A percentile compares a stretch with the other conserved stretches of the same genome.
Conservation (phyloP, 2,329 filamentous ascomycete genomes). For the Fusarium hainanense region DNA sequence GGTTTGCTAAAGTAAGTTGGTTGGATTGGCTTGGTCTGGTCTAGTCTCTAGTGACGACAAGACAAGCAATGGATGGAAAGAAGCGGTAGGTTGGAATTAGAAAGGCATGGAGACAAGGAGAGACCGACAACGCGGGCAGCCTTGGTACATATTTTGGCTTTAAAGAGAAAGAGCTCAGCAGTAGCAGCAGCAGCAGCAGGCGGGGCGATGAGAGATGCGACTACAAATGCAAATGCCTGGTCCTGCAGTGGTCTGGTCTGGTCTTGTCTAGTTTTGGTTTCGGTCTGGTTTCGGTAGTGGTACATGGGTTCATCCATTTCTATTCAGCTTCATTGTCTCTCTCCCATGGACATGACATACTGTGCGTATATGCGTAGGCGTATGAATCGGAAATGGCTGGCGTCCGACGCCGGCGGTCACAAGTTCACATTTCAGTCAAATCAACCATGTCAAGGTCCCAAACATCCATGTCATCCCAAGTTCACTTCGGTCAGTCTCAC, state of each 20-base stretch:
- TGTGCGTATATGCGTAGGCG: not conserved
- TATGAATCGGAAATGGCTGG: slow-evolving; percentile 31
- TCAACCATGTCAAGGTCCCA: slow-evolving; percentile 20
- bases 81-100: slow-evolving; percentile 23
- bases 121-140: slow-evolving; percentile 18
- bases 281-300: slow-evolving; percentile 29
- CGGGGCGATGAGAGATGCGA: slow-evolving; percentile 12
- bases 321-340: slow-evolving; percentile 9
- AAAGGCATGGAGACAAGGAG: not conserved
- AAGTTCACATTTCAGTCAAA: slow-evolving; percentile 40
- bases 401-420: slow-evolving; percentile 42
- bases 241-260: slow-evolving; percentile 2
- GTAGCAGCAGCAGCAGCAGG: slow-evolving; percentile 1
- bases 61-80: slow-evolving; percentile 1
- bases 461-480: slow-evolving; percentile 20
- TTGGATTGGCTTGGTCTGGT: slow-evolving; percentile 3
- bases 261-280: not conserved
- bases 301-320: slow-evolving; percentile 16
- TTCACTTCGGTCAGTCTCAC: slow-evolving; percentile 27
- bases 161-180: not conserved
- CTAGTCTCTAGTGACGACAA: slow-evolving; percentile 26
- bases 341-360: not conserved
- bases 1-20: slow-evolving; percentile 16
- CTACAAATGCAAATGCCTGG: not conserved
- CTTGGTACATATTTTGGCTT: slow-evolving; percentile 35